These are phyloP conservation scores for Sequoiadendron giganteum DNA, from an alignment of 75 land plant genomes.

Conservation along the genomic window DNA sequence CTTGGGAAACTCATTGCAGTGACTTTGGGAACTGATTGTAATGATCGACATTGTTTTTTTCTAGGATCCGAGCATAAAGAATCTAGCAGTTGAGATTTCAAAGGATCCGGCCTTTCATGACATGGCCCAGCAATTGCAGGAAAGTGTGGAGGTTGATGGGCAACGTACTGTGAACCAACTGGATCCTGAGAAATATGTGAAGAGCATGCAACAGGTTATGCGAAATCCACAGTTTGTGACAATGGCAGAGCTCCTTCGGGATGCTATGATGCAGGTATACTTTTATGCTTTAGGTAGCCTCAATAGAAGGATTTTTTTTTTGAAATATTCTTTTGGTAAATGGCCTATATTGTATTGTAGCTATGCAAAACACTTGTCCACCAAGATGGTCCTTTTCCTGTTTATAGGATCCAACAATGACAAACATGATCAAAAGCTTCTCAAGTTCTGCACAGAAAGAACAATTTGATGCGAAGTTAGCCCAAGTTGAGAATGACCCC, in stretches of 20 bases:
- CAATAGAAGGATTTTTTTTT: not conserved
- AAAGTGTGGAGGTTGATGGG: slow-evolving; percentile 28
- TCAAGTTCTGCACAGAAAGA: slow-evolving; percentile 1
- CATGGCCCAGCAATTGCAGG: slow-evolving; percentile 43
- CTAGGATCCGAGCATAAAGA: slow-evolving; percentile 50
- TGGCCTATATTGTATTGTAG: not conserved
- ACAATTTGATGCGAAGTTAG: not conserved
- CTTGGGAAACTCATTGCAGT: not conserved
- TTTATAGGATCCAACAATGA: not conserved
- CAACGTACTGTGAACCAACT: slow-evolving; percentile 26
- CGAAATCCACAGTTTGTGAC: slow-evolving; percentile 50
- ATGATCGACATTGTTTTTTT: not conserved
- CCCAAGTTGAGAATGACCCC: slow-evolving; percentile 11
- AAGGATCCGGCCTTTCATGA: slow-evolving; percentile 45
- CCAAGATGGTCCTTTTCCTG: not conserved
- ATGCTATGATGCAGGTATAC: slow-evolving; percentile 48
- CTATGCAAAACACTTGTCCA: not conserved
- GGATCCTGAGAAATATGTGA: slow-evolving; percentile 39
- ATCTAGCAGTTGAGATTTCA: slow-evolving; percentile 50
- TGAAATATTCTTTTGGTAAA: not conserved
- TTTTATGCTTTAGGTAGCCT: not conserved
- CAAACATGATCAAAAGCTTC: not conserved
- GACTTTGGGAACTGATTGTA: not conserved
- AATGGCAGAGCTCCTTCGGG: slow-evolving; percentile 44
- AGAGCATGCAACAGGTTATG: slow-evolving; percentile 50